phyloP scores from a whole-genome alignment of 2,329 filamentous ascomycete genomes.

The Pseudogymnoascus sp. region DNA sequence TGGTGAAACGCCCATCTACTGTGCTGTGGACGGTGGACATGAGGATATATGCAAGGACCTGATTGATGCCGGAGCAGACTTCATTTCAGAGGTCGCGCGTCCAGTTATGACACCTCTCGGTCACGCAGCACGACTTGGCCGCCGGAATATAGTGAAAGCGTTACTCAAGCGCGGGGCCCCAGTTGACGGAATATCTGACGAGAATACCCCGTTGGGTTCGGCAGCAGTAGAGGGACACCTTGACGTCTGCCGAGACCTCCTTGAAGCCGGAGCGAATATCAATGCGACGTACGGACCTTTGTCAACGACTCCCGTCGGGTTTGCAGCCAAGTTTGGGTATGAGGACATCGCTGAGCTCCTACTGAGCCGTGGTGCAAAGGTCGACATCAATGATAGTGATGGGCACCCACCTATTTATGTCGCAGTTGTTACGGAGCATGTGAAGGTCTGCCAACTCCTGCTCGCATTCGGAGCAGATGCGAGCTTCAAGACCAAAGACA shows the following conservation, averaged over 20 bases:
- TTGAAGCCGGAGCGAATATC: background rate
- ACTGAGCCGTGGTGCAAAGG: background rate
- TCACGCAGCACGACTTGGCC: background rate
- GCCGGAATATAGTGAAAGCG: background rate
- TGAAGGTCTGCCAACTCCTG: background rate
- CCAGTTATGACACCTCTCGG: background rate
- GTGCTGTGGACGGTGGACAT: background rate
- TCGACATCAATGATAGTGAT: background rate
- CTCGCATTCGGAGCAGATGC: background rate
- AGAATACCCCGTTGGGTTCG: background rate
- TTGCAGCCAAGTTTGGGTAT: background rate
- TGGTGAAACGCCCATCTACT: background rate
- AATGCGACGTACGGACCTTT: background rate
- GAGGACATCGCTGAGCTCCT: background rate
- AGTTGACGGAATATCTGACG: background rate
- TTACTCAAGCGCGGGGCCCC: background rate
- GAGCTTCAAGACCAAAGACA: background rate
- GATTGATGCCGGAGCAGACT: slow-evolving; percentile 1
- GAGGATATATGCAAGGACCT: background rate
- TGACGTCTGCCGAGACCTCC: background rate
- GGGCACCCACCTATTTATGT: background rate
- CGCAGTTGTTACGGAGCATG: background rate
- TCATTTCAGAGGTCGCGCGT: background rate
- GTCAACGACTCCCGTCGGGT: background rate
- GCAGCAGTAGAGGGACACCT: background rate